Conservation (phyloP, 1,284 basidiomycete species). For the Cerioporus squamosus region DNA sequence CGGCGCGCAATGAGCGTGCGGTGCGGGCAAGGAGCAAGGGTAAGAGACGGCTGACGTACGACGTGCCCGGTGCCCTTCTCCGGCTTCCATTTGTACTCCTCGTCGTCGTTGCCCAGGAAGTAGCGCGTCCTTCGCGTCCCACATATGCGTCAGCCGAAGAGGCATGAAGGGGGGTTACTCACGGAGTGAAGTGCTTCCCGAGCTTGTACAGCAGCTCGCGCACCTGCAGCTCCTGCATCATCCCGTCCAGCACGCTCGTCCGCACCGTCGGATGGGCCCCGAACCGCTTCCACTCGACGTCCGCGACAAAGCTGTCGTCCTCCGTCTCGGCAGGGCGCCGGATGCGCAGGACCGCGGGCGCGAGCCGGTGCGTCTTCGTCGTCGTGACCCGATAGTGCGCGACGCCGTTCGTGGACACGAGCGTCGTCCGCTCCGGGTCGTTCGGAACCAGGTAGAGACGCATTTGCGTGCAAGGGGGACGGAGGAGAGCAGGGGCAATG, state of each 20-base stretch:
- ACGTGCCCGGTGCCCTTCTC: constrained; percentile 44
- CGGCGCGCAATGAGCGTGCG: neutral
- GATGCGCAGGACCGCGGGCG: constrained; percentile 39
- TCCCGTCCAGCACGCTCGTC: constrained; percentile 44
- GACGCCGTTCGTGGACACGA: constrained; percentile 53
- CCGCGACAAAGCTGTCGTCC: constrained; percentile 47
- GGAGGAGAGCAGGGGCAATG: neutral
- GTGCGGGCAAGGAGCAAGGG: neutral
- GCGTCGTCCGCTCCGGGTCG: constrained; percentile 50
- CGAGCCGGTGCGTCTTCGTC: constrained; percentile 35
- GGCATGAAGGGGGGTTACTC: constrained; percentile 27
- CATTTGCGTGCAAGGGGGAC: too few species aligned
- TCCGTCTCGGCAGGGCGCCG: constrained; percentile 41
- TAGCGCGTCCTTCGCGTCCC: constrained; percentile 45
- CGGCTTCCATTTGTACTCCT: constrained; percentile 56
- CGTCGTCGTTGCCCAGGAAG: constrained; percentile 53
- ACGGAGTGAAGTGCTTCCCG: constrained; percentile 48
- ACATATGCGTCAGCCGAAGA: neutral
- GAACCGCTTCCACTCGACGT: constrained; percentile 51
- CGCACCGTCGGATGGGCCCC: constrained; percentile 46
- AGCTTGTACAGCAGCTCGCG: constrained; percentile 49
- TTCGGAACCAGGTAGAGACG: constrained; percentile 55
- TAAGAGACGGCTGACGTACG: constrained; percentile 33
- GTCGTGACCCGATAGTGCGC: constrained; percentile 52
- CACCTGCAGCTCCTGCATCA: constrained; percentile 40